Percentiles rank a stretch among this genome's conserved stretches.
These are phyloP conservation scores for Globisporangium nagaii DNA, from an alignment of 352 stramenopile species.

Conservation along the genomic window DNA sequence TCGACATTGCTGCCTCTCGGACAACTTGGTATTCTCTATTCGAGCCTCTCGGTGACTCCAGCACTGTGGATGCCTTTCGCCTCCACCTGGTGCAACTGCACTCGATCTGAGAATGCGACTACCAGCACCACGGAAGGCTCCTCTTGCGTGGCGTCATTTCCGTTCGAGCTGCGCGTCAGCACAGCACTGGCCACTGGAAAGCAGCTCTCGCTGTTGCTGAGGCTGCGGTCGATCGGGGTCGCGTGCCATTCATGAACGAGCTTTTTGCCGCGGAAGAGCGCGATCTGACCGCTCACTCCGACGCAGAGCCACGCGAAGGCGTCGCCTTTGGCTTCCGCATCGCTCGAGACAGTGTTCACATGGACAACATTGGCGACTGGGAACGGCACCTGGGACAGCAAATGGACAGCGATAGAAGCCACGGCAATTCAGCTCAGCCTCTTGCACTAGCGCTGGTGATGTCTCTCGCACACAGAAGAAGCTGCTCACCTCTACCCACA, in stretches of 20 bases:
- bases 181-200: slow-evolving; percentile 28
- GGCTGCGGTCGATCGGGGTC: background rate
- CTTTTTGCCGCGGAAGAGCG: slow-evolving; percentile 30
- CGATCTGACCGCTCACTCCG: slow-evolving; percentile 29
- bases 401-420: background rate
- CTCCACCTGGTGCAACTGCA: slow-evolving; percentile 20
- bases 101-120: slow-evolving; percentile 27
- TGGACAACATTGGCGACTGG: slow-evolving; percentile 32
- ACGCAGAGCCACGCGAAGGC: slow-evolving; percentile 30
- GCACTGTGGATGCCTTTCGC: background rate
- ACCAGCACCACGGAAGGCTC: slow-evolving; percentile 9
- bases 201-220: background rate
- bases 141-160: background rate
- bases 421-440: background rate
- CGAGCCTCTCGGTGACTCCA: background rate
- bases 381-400: slow-evolving; percentile 23
- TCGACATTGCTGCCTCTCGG: too few species aligned
- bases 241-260: slow-evolving; percentile 20
- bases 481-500: slow-evolving; percentile 18
- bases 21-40: too few species aligned
- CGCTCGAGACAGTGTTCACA: slow-evolving; percentile 7
- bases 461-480: background rate
- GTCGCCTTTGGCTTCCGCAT: slow-evolving; percentile 1
- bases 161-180: background rate
- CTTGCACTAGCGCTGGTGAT: too few species aligned